Conservation (phyloP, 805 yeast genomes). For the Soucietia sequanensis region DNA sequence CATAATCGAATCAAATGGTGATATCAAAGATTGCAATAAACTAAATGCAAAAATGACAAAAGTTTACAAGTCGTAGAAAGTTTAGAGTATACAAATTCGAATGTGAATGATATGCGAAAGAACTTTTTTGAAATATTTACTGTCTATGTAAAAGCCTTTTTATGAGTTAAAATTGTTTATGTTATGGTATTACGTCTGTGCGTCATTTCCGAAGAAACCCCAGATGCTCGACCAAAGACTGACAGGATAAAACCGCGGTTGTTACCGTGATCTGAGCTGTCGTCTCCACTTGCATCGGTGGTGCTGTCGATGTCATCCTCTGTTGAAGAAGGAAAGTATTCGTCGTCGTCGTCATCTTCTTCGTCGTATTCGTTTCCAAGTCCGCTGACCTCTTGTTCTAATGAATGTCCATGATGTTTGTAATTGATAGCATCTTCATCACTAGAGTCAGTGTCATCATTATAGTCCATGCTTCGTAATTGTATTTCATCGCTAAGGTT, state of each 20-base stretch:
- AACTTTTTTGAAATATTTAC: too few species aligned
- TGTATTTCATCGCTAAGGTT: not conserved
- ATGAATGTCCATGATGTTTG: not conserved
- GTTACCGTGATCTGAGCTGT: constrained; percentile 3
- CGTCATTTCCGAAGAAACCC: not conserved
- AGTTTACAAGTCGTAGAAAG: not conserved
- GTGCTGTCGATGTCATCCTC: constrained; percentile 3
- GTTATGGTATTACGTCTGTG: constrained; percentile 6
- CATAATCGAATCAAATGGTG: constrained; percentile 18
- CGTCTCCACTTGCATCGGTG: not conserved
- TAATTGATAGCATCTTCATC: constrained; percentile 3
- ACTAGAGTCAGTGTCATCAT: constrained; percentile 9
- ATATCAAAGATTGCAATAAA: constrained; percentile 24
- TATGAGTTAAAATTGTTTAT: constrained; percentile 6
- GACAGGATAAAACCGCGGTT: constrained; percentile 5
- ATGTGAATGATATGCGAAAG: too few species aligned
- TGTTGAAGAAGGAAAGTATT: constrained; percentile 1
- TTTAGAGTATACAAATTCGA: too few species aligned
- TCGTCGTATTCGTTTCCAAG: constrained; percentile 3
- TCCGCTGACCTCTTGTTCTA: not conserved
- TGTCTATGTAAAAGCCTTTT: too few species aligned
- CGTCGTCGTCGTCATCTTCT: constrained; percentile 8
- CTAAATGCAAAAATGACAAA: constrained; percentile 18
- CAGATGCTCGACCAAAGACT: not conserved
- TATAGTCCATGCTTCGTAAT: not conserved